A percentile compares a stretch with the other conserved stretches of the same genome.
These are phyloP conservation scores for Massarina eburnea DNA, from an alignment of 2,329 filamentous ascomycete genomes.

Conservation along the genomic window DNA sequence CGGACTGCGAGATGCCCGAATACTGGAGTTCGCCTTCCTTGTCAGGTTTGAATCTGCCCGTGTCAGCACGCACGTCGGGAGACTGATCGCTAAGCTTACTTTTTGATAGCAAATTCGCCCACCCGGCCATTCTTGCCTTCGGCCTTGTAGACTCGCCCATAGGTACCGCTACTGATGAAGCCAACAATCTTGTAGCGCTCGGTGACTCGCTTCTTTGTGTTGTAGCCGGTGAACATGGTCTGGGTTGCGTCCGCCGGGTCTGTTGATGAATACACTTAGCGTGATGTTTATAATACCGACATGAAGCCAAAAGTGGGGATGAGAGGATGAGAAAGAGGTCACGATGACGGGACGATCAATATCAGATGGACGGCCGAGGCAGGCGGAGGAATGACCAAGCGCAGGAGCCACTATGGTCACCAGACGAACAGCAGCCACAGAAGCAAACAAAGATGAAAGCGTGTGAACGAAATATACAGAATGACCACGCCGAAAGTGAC, in stretches of 20 bases:
- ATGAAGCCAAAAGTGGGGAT: constrained; percentile 3
- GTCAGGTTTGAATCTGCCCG: constrained; percentile 79
- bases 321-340: not conserved
- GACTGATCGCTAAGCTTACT: constrained; percentile 57
- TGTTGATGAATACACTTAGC: constrained; percentile 14
- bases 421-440: constrained; percentile 10
- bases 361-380: constrained; percentile 7
- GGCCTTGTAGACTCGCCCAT: constrained; percentile 97
- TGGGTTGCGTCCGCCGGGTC: constrained; percentile 28
- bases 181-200: constrained; percentile 96
- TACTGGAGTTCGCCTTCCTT: constrained; percentile 98
- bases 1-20: constrained; percentile 95
- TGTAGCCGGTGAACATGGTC: constrained; percentile 54
- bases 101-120: constrained; percentile 96
- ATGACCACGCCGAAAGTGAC: not conserved
- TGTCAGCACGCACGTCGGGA: constrained; percentile 17
- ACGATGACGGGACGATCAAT: not conserved
- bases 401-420: constrained; percentile 14
- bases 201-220: constrained; percentile 79
- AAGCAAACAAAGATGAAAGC: constrained; percentile 5
- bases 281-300: constrained; percentile 4
- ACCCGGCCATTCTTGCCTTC: constrained; percentile 70
- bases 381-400: constrained; percentile 19
- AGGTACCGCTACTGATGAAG: constrained; percentile 97
- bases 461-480: too few species aligned